phyloP scores from a whole-genome alignment of 768 basidiomycete genomes.

The Tephrocybe sp. region DNA sequence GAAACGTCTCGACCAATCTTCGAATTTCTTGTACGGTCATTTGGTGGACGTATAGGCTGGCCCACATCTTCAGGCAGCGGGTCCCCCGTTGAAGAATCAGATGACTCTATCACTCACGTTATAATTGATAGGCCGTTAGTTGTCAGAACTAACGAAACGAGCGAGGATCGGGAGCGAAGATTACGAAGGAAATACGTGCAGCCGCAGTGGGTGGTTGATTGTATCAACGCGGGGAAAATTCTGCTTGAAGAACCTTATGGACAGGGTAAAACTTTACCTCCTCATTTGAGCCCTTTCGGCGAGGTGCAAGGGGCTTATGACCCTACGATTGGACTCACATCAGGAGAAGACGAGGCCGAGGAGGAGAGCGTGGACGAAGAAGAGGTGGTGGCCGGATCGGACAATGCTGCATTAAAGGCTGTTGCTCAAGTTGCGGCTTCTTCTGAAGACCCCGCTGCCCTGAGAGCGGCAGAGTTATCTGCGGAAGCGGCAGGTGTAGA shows the following conservation, averaged over 20 bases:
- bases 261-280: conserved; percentile 85
- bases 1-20: conserved; percentile 90
- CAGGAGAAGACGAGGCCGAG: conserved; percentile 31
- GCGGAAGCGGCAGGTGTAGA: conserved; percentile 90
- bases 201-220: conserved; percentile 98
- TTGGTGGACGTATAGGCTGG: conserved; percentile 94
- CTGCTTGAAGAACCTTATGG: conserved; percentile 83
- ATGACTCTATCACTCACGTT: conserved; percentile 90
- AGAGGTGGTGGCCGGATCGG: conserved; percentile 22
- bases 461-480: conserved; percentile 87
- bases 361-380: conserved; percentile 30
- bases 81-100: conserved; percentile 75
- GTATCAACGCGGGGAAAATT: conserved; percentile 84
- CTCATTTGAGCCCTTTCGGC: conserved; percentile 95
- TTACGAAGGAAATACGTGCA: conserved; percentile 85
- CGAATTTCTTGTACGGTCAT: conserved; percentile 90
- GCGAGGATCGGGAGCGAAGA: conserved; percentile 60
- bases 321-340: conserved; percentile 45
- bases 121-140: conserved; percentile 86
- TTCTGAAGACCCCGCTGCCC: conserved; percentile 59
- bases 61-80: conserved; percentile 77
- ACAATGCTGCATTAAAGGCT: conserved; percentile 30
- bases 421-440: conserved; percentile 30
- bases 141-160: conserved; percentile 45
- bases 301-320: conserved; percentile 78